Evolutionary conservation across 768 basidiomycete species (phyloP).

Genomic region (Amanita molliuscula): DNA sequence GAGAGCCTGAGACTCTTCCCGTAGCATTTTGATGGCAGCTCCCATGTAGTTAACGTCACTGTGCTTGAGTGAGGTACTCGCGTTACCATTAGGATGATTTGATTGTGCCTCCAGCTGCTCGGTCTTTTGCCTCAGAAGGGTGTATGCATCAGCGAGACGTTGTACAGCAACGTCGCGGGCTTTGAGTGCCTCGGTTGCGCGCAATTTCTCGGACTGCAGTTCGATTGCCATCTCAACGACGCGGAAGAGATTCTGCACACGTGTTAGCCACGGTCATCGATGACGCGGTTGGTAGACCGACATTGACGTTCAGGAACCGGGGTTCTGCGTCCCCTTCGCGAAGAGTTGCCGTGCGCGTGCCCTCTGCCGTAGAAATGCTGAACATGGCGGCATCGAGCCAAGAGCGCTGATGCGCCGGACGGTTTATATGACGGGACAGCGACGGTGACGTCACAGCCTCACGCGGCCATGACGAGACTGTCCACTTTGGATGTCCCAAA

Average conservation of each 20-base stretch:
- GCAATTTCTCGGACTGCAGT: slow-evolving; percentile 40
- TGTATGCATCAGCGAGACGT: slow-evolving; percentile 49
- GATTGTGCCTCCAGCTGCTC: slow-evolving; percentile 37
- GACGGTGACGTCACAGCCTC: neutral
- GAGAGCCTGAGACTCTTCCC: slow-evolving; percentile 14
- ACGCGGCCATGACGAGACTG: neutral
- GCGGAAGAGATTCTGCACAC: slow-evolving; percentile 32
- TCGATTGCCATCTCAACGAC: slow-evolving; percentile 45
- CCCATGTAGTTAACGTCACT: slow-evolving; percentile 26
- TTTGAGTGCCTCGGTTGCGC: slow-evolving; percentile 43
- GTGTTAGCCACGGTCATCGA: neutral
- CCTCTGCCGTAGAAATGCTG: neutral
- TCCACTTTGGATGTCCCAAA: neutral
- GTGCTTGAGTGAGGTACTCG: slow-evolving; percentile 11
- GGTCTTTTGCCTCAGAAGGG: slow-evolving; percentile 51
- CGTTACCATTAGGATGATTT: slow-evolving; percentile 21
- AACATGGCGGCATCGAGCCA: neutral
- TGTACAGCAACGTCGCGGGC: slow-evolving; percentile 56
- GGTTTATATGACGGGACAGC: neutral
- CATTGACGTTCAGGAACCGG: neutral
- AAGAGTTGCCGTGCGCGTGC: neutral
- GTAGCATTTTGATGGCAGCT: slow-evolving; percentile 22
- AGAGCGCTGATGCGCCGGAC: too few relatives aligned
- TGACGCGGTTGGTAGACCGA: neutral
- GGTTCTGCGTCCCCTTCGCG: neutral